Base-by-base conservation (phyloP, 75 land plant species). In the Sequoiadendron giganteum region DNA sequence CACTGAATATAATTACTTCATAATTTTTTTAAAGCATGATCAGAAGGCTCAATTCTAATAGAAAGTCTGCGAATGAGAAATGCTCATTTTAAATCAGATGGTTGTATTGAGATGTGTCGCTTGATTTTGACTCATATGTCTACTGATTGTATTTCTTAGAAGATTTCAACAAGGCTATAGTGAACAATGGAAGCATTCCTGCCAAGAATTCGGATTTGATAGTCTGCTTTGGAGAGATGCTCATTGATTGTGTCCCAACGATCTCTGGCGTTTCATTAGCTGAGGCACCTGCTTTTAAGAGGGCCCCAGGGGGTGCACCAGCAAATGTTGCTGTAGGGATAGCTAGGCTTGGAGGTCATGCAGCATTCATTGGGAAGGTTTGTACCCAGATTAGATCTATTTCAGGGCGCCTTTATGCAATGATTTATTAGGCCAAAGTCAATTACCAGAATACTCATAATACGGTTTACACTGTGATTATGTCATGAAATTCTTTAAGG, bases 301-400 rank as follows among this genome's bases (percentile, higher is more conserved):
- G 96, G 87, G 98, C 99, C 48, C 94, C 99, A 14, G 99, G 99
- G 18, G 98, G 99, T 80, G 99, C 99, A 56, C 99, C 99, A 90
- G 99, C 99, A 55, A 97, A 97, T 93, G 99, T 97, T 83, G 96
- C 99, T 40, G 98, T 96, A 42, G 99, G 95, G 34, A 95, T 97
- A 36, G 93, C 98, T 78, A 94, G 96, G 47, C 95, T 97, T 86
- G 99, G 98, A 34, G 99, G 99, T 73, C 90, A 93, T 76, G 94
- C 97, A 15, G 97, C 97, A 32, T 96, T 96, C 89, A 94, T 96
- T 79, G 97, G 97, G 30, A 96, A 96, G 94, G 97, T 96, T 45
- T 85, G 38, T 70, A 30, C 11, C 75, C 7, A 70, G 8, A 70
- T 6, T 70, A 10, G 18, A 68, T 68, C 73, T 4, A 10, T 70